phyloP scores from a whole-genome alignment of 1,284 basidiomycete species.

The Cystobasidiaceae sp. region DNA sequence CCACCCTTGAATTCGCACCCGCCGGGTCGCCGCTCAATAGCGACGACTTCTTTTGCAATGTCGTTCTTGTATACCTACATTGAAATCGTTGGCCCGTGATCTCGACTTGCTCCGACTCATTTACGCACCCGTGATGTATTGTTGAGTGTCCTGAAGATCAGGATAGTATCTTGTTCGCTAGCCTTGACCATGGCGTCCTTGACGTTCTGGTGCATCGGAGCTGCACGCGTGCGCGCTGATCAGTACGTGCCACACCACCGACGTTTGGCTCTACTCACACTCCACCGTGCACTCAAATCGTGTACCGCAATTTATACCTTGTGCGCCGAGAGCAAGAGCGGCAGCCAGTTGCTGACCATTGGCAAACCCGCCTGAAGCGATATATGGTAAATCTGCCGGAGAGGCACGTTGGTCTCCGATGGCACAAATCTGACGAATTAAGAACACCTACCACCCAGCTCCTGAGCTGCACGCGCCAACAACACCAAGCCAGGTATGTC shows the following conservation, averaged over 20 bases:
- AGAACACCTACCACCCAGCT: conserved; percentile 51
- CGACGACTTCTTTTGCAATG: conserved; percentile 72
- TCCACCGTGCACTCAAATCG: conserved; percentile 62
- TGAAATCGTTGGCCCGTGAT: conserved; percentile 55
- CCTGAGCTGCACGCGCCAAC: conserved; percentile 78
- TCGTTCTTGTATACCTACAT: conserved; percentile 84
- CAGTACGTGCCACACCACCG: neutral
- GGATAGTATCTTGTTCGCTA: conserved; percentile 69
- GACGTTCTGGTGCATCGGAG: conserved; percentile 73
- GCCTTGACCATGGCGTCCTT: conserved; percentile 82
- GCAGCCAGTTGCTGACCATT: conserved; percentile 68
- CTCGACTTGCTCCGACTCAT: neutral
- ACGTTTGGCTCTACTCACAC: conserved; percentile 20
- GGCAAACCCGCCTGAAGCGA: conserved; percentile 60
- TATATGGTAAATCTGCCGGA: conserved; percentile 65
- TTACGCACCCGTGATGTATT: conserved; percentile 49
- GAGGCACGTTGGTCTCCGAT: neutral
- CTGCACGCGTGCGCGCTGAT: conserved; percentile 21
- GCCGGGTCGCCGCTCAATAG: conserved; percentile 68
- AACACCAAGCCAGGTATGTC: conserved; percentile 88
- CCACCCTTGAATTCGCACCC: conserved; percentile 81
- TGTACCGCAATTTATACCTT: conserved; percentile 56
- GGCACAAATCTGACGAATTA: neutral
- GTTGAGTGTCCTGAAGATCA: conserved; percentile 67
- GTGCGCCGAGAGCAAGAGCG: conserved; percentile 73